Conservation (phyloP, 768 basidiomycete genomes). For the Auricularia sp. region DNA sequence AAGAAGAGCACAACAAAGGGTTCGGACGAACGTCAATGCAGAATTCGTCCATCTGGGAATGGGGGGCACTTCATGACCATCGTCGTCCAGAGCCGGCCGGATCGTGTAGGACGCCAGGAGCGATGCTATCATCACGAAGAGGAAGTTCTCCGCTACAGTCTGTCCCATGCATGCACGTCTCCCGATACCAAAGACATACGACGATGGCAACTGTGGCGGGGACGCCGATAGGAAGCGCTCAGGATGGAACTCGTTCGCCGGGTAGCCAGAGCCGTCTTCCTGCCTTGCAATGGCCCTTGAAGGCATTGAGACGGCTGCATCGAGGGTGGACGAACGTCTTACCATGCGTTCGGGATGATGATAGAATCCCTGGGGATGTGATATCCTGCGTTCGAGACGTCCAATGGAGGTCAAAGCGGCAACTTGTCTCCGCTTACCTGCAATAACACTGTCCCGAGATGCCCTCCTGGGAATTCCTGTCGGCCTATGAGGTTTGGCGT, state of each 20-base stretch:
- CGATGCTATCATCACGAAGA: not conserved
- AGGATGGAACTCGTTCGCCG: not conserved
- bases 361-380: conserved; percentile 10
- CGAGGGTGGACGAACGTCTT: not conserved
- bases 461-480: conserved; percentile 3
- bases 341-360: conserved; percentile 12
- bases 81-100: not conserved
- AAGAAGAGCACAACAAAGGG: not conserved
- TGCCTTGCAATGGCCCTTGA: not conserved
- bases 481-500: not conserved
- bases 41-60: not conserved
- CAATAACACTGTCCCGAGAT: not conserved
- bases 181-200: conserved; percentile 1
- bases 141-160: not conserved
- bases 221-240: conserved; percentile 3
- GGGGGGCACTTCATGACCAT: not conserved
- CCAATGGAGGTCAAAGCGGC: not conserved
- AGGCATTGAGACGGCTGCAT: not conserved
- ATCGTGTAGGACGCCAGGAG: not conserved
- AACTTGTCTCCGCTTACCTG: not conserved
- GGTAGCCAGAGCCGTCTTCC: not conserved
- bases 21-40: not conserved
- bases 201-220: not conserved
- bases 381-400: conserved; percentile 9
- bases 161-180: not conserved